A percentile compares a stretch with the other conserved stretches of the same genome.
Conservation (phyloP, 2,329 filamentous ascomycete genomes). For the Aspergillus brunneoviolaceus region DNA sequence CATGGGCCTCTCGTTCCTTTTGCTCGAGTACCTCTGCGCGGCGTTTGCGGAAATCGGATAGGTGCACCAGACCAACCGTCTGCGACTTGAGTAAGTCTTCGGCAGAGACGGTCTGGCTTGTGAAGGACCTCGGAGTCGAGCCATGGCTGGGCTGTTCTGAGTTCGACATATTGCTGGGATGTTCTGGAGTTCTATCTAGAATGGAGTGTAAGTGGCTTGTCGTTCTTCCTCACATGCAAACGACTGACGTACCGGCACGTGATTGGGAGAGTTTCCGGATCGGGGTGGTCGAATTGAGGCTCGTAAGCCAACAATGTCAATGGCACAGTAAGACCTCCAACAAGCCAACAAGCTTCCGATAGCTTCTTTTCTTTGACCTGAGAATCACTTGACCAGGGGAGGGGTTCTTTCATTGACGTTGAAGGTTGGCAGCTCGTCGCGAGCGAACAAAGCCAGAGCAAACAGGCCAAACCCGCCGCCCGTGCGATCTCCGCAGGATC, state of each 20-base stretch:
- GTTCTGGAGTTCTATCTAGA: not conserved
- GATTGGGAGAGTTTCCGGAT: constrained; percentile 4
- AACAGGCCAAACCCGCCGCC: constrained; percentile 24
- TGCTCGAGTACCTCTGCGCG: constrained; percentile 91
- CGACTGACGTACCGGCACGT: constrained; percentile 19
- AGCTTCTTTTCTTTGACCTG: not conserved
- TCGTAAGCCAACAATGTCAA: not conserved
- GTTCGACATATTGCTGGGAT: constrained; percentile 19
- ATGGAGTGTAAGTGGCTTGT: not conserved
- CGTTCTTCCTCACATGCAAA: constrained; percentile 6
- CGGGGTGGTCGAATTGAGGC: not conserved
- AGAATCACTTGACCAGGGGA: not conserved
- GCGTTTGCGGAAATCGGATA: constrained; percentile 93
- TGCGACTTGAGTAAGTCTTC: constrained; percentile 80
- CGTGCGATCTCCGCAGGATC: constrained; percentile 19
- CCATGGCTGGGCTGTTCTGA: constrained; percentile 41
- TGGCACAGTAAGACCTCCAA: not conserved
- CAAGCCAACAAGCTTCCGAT: not conserved
- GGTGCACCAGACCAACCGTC: constrained; percentile 85
- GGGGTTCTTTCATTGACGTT: not conserved
- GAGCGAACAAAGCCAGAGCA: constrained; percentile 12
- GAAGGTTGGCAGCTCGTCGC: not conserved
- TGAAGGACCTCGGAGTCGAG: constrained; percentile 60
- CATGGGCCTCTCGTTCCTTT: constrained; percentile 77
- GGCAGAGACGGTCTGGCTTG: constrained; percentile 71